Percentiles rank a stretch among this genome's conserved stretches.
Evolutionary conservation across 352 stramenopile species (phyloP).

Genomic region (Phytophthora megakarya): DNA sequence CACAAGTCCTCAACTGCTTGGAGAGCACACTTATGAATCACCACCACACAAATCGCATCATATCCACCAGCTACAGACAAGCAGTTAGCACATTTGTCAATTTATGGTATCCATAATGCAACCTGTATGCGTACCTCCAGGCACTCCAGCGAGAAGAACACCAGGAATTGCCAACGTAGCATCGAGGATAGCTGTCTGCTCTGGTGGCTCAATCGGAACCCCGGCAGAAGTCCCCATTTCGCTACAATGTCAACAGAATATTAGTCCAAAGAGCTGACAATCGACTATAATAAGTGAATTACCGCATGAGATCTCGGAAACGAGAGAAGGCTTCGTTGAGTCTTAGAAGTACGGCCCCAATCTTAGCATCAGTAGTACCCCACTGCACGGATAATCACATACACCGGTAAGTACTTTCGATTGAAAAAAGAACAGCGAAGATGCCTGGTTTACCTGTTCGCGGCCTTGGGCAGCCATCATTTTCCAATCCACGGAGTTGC

Average conservation of each 20-base stretch:
- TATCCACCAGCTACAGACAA: conserved; percentile 90
- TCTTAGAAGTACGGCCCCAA: conserved; percentile 53
- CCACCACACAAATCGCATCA: conserved; percentile 95
- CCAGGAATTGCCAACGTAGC: conserved; percentile 92
- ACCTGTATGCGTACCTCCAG: conserved; percentile 64
- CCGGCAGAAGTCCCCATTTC: conserved; percentile 89
- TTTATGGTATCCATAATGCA: background rate
- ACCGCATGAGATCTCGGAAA: conserved; percentile 85
- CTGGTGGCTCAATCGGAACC: conserved; percentile 93
- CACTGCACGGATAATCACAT: conserved; percentile 43
- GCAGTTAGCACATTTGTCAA: background rate
- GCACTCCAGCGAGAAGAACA: conserved; percentile 94
- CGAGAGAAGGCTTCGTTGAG: conserved; percentile 78
- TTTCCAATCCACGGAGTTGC: conserved; percentile 27
- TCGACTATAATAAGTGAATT: conserved; percentile 1
- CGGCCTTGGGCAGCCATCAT: conserved; percentile 13
- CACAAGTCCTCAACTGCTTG: conserved; percentile 77
- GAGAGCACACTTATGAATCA: conserved; percentile 64
- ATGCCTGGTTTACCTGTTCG: conserved; percentile 40
- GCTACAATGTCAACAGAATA: conserved; percentile 25
- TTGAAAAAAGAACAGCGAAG: background rate
- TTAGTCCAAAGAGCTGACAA: background rate
- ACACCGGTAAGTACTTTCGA: background rate
- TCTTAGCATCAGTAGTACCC: conserved; percentile 29
- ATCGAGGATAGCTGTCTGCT: conserved; percentile 93